These are phyloP conservation scores for Solanum tacnaense DNA, from an alignment of 257 asterid genomes.

Conservation along the genomic window DNA sequence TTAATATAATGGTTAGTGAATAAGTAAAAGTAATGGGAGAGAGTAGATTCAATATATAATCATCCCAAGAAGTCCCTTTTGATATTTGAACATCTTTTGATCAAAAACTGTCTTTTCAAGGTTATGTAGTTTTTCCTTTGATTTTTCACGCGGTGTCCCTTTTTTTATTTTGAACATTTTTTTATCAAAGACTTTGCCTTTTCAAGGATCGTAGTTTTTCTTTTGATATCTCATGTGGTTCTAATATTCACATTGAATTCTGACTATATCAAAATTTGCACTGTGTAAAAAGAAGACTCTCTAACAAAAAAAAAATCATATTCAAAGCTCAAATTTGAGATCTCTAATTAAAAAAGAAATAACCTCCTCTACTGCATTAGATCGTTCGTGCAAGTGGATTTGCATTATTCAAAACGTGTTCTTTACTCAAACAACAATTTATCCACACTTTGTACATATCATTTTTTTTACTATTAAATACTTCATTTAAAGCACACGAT, in stretches of 20 bases:
- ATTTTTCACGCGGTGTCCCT: too few relatives aligned
- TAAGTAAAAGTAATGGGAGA: neutral
- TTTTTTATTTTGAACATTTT: too few relatives aligned
- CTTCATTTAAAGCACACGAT: neutral
- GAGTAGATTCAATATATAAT: neutral
- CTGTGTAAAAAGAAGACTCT: too few relatives aligned
- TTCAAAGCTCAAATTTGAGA: too few relatives aligned
- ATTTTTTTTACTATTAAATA: neutral
- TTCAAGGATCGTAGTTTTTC: neutral
- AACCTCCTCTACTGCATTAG: too few relatives aligned
- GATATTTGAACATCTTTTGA: neutral
- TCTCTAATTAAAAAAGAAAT: too few relatives aligned
- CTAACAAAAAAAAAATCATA: too few relatives aligned
- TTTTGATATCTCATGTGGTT: too few relatives aligned
- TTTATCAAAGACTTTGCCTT: neutral
- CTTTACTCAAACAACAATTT: neutral
- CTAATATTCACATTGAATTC: too few relatives aligned
- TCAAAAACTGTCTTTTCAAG: neutral
- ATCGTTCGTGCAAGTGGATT: neutral
- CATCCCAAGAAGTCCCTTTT: neutral
- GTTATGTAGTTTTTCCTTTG: neutral
- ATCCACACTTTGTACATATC: neutral
- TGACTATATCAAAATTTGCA: too few relatives aligned
- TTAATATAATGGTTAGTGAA: too few relatives aligned
- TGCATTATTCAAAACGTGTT: neutral